Evolutionary conservation across 2,329 filamentous ascomycete species (phyloP), one percentile per base, ranked within the genome.

Genomic region (Sporothrix phasma): DNA sequence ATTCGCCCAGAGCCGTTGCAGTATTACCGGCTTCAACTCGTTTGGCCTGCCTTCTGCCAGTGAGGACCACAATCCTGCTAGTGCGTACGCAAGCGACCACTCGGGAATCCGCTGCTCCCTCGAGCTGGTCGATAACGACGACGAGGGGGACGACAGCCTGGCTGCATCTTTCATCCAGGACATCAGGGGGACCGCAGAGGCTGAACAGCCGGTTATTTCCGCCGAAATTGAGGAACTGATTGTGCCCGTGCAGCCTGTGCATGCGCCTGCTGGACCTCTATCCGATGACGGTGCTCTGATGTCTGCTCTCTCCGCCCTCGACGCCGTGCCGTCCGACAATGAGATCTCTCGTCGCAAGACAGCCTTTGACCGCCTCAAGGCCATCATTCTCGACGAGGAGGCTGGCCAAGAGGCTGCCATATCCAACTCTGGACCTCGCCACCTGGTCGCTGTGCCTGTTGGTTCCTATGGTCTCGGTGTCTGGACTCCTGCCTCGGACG

Each of bases 391-490:
- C 3, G 54, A 31, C 15, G 49, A 65, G 17, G 62, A 43, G 13
- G 22, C 22, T 1, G 13, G 29, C 13, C 34, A 31, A 7, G 41
- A 13, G 7, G 7, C 31, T 0, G n/a, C 62, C 1, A 19, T 15
- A 2, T 6, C 51, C 11, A 15, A 29, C 65, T 19, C 46, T 61
- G 46, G 67, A 73, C 22, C 70, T 72, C 7, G 69, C 71, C 62
- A 62, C 59, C 74, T 87, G 43, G 74, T 85, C 1, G 70, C 88
- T 7, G 77, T 84, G 5, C 79, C 85, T 0, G 84, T 88, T n/a
- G 87, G 86, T 0, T 88, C 86, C 0, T 88, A 85, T 69, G 83
- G 81, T 3, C 74, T 89, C 3, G 82, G 81, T 10, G 81, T 86
- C 3, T 88, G 85, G 84, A 84, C 81, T 1, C 69, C 75, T 1